phyloP scores from a whole-genome alignment of 2,329 filamentous ascomycete genomes.

The Achaetomium macrosporum region DNA sequence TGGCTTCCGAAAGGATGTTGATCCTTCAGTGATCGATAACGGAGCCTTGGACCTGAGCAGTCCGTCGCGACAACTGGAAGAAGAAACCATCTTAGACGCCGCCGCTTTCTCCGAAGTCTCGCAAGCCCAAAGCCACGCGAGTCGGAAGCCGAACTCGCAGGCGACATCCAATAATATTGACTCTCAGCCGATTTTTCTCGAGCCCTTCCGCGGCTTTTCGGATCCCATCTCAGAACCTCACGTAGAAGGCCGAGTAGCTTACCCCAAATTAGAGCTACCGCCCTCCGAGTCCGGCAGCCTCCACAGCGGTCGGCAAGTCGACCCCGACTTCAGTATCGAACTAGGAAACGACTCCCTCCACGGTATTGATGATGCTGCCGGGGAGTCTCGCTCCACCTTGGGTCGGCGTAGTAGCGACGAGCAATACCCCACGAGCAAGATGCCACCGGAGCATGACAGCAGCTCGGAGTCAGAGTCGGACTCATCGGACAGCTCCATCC shows the following conservation, averaged over 20 bases:
- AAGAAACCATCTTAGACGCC: conserved; percentile 21
- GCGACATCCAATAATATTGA: conserved; percentile 13
- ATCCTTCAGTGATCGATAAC: conserved; percentile 31
- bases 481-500: conserved; percentile 21
- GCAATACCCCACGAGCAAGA: background rate
- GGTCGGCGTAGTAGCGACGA: background rate
- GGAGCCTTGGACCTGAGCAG: conserved; percentile 24
- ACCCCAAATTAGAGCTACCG: conserved; percentile 29
- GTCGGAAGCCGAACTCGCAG: conserved; percentile 5
- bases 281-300: conserved; percentile 38
- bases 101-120: background rate
- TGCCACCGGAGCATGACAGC: background rate
- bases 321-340: conserved; percentile 36
- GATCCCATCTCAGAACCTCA: conserved; percentile 13
- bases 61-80: conserved; percentile 28
- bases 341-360: conserved; percentile 29
- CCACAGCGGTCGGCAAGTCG: conserved; percentile 46
- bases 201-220: conserved; percentile 23
- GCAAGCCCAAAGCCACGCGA: background rate
- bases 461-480: background rate
- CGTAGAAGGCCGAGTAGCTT: conserved; percentile 22
- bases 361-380: conserved; percentile 9
- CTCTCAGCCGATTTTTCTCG: conserved; percentile 21
- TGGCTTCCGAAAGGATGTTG: conserved; percentile 41
- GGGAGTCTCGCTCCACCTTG: background rate